Conservation (phyloP, 2,329 filamentous ascomycete genomes). For the Dryadomyces sulphureus region DNA sequence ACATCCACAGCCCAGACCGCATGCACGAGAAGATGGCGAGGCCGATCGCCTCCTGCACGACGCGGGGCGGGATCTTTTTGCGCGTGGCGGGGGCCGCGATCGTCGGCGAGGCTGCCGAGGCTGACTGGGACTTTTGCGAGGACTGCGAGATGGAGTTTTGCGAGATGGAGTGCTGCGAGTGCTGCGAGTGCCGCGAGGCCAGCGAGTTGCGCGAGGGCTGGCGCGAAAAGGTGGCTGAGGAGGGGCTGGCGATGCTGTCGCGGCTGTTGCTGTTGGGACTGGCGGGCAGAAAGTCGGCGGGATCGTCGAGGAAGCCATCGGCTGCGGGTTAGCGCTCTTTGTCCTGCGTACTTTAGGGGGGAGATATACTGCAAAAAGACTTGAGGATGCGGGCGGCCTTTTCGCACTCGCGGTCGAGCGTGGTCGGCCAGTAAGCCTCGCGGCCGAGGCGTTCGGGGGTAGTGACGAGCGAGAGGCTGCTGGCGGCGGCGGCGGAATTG, state of each 20-base stretch:
- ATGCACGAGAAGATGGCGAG: slow-evolving; percentile 92
- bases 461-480: slow-evolving; percentile 71
- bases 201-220: too few relatives aligned
- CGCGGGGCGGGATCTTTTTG: slow-evolving; percentile 74
- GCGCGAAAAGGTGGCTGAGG: slow-evolving; percentile 7
- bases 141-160: too few relatives aligned
- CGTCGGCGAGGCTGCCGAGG: slow-evolving; percentile 7
- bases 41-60: slow-evolving; percentile 79
- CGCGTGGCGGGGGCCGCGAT: slow-evolving; percentile 33
- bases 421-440: slow-evolving; percentile 65
- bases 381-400: slow-evolving; percentile 65
- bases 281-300: slow-evolving; percentile 18
- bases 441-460: slow-evolving; percentile 31
- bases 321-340: slow-evolving; percentile 23
- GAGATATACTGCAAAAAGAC: slow-evolving; percentile 55
- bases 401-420: slow-evolving; percentile 60
- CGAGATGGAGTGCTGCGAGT: too few relatives aligned
- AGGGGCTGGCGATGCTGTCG: slow-evolving; percentile 8
- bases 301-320: slow-evolving; percentile 39
- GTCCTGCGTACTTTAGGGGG: too few relatives aligned
- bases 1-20: slow-evolving; percentile 84
- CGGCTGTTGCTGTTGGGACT: slow-evolving; percentile 13
- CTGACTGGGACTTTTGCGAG: too few relatives aligned
- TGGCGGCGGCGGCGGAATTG: background rate
- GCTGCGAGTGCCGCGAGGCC: too few relatives aligned